These are phyloP conservation scores for Mucuna pruriens DNA, from an alignment of 306 rosid species.

Conservation along the genomic window DNA sequence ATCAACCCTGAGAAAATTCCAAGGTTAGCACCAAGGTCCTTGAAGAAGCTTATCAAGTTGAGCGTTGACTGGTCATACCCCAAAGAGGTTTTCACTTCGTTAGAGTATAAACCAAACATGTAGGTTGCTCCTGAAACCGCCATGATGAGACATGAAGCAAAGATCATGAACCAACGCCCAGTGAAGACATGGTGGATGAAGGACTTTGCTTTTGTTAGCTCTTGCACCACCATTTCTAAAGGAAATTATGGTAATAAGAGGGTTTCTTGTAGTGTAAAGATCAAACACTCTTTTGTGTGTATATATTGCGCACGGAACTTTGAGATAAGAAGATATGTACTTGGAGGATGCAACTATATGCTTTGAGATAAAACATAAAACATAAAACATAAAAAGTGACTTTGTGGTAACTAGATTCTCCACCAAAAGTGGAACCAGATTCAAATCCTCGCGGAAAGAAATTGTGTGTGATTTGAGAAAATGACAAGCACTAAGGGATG, in stretches of 20 bases:
- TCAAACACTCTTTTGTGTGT: not conserved
- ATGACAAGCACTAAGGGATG: slow-evolving; percentile 25
- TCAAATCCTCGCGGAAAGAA: not conserved
- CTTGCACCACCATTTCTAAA: slow-evolving; percentile 36
- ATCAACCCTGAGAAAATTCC: slow-evolving; percentile 65
- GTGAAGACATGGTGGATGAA: slow-evolving; percentile 45
- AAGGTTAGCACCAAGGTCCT: slow-evolving; percentile 70
- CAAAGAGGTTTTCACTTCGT: slow-evolving; percentile 53
- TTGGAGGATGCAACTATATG: slow-evolving; percentile 16
- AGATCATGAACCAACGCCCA: slow-evolving; percentile 78
- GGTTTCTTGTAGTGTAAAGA: not conserved
- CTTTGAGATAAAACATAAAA: not conserved
- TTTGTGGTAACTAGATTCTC: slow-evolving; percentile 5
- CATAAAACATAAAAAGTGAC: not conserved
- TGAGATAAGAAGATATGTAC: not conserved
- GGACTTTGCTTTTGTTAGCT: slow-evolving; percentile 25
- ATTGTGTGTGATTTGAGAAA: not conserved
- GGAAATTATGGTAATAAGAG: not conserved
- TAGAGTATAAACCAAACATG: slow-evolving; percentile 67
- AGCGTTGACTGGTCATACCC: slow-evolving; percentile 82
- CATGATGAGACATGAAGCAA: slow-evolving; percentile 70
- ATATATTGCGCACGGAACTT: not conserved
- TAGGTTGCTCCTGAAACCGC: slow-evolving; percentile 72
- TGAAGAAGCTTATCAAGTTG: slow-evolving; percentile 79
- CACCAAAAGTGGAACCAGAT: slow-evolving; percentile 25